These are phyloP conservation scores for Corylus americana DNA, from an alignment of 306 rosid species.

Conservation along the genomic window DNA sequence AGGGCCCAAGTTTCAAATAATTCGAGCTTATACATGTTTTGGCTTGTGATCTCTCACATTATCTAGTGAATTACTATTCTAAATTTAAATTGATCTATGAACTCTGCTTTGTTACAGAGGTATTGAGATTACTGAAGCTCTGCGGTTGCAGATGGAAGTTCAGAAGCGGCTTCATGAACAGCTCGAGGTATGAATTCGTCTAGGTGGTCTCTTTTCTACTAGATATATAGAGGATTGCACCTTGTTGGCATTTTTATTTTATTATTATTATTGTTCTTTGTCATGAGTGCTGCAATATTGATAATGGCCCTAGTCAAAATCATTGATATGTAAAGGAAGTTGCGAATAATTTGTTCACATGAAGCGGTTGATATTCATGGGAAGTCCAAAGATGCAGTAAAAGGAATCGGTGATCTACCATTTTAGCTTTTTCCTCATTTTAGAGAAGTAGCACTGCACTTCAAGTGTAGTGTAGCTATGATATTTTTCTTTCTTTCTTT, in stretches of 20 bases:
- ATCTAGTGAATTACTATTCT: constrained; percentile 12
- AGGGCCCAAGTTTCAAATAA: not conserved
- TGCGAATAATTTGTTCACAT: too few species aligned
- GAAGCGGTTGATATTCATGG: not conserved
- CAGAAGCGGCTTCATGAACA: constrained; percentile 97
- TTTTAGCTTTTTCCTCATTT: too few species aligned
- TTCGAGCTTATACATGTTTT: not conserved
- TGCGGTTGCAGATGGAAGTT: constrained; percentile 98
- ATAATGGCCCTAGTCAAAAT: not conserved
- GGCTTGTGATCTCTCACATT: constrained; percentile 1
- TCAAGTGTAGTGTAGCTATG: not conserved
- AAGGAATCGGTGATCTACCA: not conserved
- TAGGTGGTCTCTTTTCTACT: not conserved
- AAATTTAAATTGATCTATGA: constrained; percentile 22
- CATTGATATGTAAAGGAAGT: too few species aligned
- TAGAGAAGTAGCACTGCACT: not conserved
- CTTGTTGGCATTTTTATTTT: not conserved
- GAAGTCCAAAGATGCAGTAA: not conserved
- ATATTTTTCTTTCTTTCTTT: too few species aligned
- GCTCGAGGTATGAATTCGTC: constrained; percentile 71
- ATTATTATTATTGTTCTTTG: not conserved
- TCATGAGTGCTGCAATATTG: not conserved
- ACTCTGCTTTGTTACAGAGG: constrained; percentile 52
- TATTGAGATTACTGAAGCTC: constrained; percentile 93
- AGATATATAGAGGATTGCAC: not conserved